phyloP scores from a whole-genome alignment of 768 basidiomycete genomes.

The Lentinula boryana region DNA sequence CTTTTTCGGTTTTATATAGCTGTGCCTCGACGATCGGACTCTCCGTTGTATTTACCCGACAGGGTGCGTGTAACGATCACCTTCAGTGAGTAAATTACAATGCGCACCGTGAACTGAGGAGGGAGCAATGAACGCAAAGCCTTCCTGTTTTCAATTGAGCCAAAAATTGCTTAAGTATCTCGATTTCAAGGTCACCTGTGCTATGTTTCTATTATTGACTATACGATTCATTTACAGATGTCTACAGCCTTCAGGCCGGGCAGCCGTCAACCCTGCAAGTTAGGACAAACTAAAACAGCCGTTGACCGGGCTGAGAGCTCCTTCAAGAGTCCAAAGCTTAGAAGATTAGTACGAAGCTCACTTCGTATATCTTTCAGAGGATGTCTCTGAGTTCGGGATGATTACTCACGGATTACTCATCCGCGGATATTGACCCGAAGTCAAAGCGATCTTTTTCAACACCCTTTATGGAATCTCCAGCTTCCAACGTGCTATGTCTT shows the following conservation, averaged over 20 bases:
- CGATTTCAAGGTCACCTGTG: too few species aligned
- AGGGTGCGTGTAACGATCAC: neutral
- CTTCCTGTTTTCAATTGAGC: too few species aligned
- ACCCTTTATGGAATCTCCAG: neutral
- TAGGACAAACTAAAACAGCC: neutral
- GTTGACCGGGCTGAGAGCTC: neutral
- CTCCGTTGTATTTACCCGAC: neutral
- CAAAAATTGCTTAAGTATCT: too few species aligned
- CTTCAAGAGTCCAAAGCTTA: too few species aligned
- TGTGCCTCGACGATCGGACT: neutral
- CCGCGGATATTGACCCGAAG: neutral
- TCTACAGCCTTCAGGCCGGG: too few species aligned
- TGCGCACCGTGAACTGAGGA: too few species aligned
- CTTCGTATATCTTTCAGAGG: neutral
- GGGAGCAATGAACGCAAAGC: too few species aligned
- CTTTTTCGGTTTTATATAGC: neutral
- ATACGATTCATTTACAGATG: too few species aligned
- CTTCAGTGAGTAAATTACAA: neutral
- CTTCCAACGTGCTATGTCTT: neutral
- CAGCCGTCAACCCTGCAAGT: neutral
- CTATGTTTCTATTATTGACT: too few species aligned
- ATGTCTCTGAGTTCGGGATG: neutral
- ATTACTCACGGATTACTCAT: neutral
- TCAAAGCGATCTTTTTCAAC: neutral
- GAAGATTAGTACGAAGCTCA: too few species aligned